Evolutionary conservation across 495 filamentous ascomycete species (phyloP), one percentile per base, ranked within the genome.

Genomic region (Friedmanniomyces endolithicus): DNA sequence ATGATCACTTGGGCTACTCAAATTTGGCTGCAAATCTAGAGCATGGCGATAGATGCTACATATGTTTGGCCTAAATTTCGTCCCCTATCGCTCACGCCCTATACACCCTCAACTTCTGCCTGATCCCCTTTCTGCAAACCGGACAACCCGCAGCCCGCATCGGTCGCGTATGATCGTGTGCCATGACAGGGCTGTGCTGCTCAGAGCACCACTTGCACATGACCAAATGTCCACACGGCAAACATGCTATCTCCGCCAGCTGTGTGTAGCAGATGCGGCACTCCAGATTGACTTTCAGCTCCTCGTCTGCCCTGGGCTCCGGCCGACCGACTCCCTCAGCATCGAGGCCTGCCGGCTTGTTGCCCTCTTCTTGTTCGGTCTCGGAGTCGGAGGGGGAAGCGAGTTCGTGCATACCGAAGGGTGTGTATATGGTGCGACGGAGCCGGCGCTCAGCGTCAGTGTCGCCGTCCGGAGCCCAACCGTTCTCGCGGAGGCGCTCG

Each of bases 181-280:
- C 9, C 25, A 57, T 53, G 29, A 54, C 46, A 6, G 67, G 67
- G 16, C 60, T 54, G 20, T 65, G 57, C 25, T 66, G 57, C 19
- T 69, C 67, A 2, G 65, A 65, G 54, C 69, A 71, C 67, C 67
- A 71, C 62, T 64, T 46, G 58, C 78, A 81, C 65, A 81, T 70
- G 16, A 76, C 72, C 43, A 78, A 64, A 64, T 81, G 78, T 7
- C 75, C 78, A 47, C 78, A 81, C 1, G 78, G 78, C 14, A 81
- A 61, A 11, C 78, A 54, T 14, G 74, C 71, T 0, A 74, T 77
- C 63, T 79, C 74, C 9, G 78, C 73, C 1, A 76, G 29, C 61
- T 82, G 78, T 0, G 62, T 66, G 53, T 75, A 75, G 61, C 78
- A 82, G 27, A 79, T 68, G 51, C 75, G 74, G 58, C 78, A 82